phyloP scores from a whole-genome alignment of 495 filamentous ascomycete genomes.

The Neurospora sp. region DNA sequence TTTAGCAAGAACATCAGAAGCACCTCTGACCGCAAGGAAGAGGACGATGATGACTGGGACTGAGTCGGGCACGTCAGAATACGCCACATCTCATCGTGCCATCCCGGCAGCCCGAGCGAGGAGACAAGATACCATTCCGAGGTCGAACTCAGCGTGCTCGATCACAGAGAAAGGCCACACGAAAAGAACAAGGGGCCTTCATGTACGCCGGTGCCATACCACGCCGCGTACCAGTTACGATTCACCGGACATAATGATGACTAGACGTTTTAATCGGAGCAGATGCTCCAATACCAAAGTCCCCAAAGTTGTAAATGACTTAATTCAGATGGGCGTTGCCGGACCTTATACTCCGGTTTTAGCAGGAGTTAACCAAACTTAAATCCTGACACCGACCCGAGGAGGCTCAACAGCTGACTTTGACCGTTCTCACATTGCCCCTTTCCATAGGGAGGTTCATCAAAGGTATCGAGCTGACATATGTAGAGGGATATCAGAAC shows the following conservation, averaged over 20 bases:
- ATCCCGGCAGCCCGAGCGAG: neutral
- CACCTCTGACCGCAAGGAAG: conserved; percentile 38
- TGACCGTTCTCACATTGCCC: neutral
- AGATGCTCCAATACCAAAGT: neutral
- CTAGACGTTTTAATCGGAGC: neutral
- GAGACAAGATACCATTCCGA: neutral
- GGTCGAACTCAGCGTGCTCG: neutral
- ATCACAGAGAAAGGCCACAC: neutral
- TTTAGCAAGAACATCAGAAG: conserved; percentile 36
- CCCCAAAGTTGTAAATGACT: neutral
- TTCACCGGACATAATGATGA: neutral
- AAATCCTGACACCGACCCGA: neutral
- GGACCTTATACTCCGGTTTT: neutral
- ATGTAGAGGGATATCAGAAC: neutral
- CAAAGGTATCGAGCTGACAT: neutral
- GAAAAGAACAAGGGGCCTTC: neutral
- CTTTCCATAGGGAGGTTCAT: neutral
- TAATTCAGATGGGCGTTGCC: neutral
- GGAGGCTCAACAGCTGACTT: neutral
- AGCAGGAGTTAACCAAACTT: neutral
- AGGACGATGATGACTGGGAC: conserved; percentile 75
- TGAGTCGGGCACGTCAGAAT: conserved; percentile 23
- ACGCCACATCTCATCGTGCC: neutral
- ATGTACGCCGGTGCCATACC: neutral
- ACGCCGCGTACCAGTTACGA: neutral